Percentiles rank a stretch among this genome's conserved stretches.
Evolutionary conservation across 2,329 filamentous ascomycete genomes (phyloP).

Genomic region (Aspergillus novofumigatus): DNA sequence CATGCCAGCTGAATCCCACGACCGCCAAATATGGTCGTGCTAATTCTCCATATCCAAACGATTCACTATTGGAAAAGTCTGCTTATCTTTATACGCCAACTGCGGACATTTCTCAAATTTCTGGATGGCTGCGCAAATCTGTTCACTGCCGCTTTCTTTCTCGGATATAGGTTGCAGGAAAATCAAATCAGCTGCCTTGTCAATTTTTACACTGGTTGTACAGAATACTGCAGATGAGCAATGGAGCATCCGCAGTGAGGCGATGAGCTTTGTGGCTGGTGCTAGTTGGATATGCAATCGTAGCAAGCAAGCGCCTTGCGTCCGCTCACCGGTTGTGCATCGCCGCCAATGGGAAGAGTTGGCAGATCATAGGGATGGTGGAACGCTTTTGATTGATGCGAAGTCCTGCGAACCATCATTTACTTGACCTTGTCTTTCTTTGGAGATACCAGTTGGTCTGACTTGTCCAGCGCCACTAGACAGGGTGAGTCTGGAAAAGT

Average conservation of each 20-base stretch:
- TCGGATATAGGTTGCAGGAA: neutral
- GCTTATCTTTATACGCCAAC: too few relatives aligned
- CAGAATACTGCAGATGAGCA: neutral
- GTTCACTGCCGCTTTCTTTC: too few relatives aligned
- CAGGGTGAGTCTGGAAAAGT: neutral
- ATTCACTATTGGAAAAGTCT: too few relatives aligned
- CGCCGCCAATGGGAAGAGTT: neutral
- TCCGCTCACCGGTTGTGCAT: neutral
- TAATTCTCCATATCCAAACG: too few relatives aligned
- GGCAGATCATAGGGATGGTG: neutral
- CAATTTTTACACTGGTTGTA: neutral
- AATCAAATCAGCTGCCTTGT: neutral
- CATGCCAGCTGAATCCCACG: neutral
- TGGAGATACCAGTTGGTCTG: constrained; percentile 4
- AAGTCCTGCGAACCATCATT: neutral
- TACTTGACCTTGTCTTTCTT: neutral
- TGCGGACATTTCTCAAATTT: too few relatives aligned
- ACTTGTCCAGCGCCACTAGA: constrained; percentile 18
- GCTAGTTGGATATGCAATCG: neutral
- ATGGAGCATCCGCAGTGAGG: too few relatives aligned
- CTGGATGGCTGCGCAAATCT: too few relatives aligned
- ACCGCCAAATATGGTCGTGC: too few relatives aligned
- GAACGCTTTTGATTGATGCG: neutral
- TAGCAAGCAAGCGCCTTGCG: constrained; percentile 3
- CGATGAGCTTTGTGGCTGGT: neutral